Evolutionary conservation across 495 filamentous ascomycete genomes (phyloP).

Genomic region (Trichoderma asperelloides): DNA sequence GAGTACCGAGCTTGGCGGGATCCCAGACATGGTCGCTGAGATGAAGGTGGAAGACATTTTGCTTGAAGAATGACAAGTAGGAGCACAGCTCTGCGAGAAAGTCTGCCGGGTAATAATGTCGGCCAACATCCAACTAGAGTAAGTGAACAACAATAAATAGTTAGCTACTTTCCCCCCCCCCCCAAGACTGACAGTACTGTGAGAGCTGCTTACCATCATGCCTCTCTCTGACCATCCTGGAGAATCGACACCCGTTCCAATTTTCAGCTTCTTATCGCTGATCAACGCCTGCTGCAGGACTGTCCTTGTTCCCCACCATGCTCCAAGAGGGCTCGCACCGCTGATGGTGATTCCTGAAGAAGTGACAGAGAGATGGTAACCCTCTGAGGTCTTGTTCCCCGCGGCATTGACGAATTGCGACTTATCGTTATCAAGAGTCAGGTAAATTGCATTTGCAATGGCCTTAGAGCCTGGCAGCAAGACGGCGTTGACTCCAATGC

Average conservation of each 20-base stretch:
- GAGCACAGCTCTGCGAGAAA: slow-evolving; percentile 50
- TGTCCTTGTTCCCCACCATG: slow-evolving; percentile 49
- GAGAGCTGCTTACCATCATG: slow-evolving; percentile 24
- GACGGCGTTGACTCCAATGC: slow-evolving; percentile 10
- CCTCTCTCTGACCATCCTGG: slow-evolving; percentile 42
- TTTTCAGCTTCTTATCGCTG: slow-evolving; percentile 21
- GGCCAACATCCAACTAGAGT: slow-evolving; percentile 38
- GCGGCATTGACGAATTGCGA: slow-evolving; percentile 36
- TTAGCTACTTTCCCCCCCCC: neutral
- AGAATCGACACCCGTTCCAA: slow-evolving; percentile 29
- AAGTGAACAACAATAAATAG: neutral
- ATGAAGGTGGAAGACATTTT: slow-evolving; percentile 51
- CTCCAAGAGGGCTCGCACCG: slow-evolving; percentile 42
- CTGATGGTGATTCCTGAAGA: slow-evolving; percentile 25
- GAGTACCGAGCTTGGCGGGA: slow-evolving; percentile 43
- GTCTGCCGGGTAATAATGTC: slow-evolving; percentile 45
- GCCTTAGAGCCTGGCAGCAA: slow-evolving; percentile 5
- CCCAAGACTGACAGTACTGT: neutral
- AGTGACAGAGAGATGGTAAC: slow-evolving; percentile 33
- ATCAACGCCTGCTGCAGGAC: slow-evolving; percentile 39
- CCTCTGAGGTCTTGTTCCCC: slow-evolving; percentile 37
- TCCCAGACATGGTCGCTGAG: slow-evolving; percentile 43
- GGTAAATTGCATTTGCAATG: neutral
- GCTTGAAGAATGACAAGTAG: slow-evolving; percentile 48
- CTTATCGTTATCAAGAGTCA: slow-evolving; percentile 8